A percentile compares a stretch with the other conserved stretches of the same genome.
phyloP scores from a whole-genome alignment of 1,284 basidiomycete genomes.

The Moniliophthora roreri region DNA sequence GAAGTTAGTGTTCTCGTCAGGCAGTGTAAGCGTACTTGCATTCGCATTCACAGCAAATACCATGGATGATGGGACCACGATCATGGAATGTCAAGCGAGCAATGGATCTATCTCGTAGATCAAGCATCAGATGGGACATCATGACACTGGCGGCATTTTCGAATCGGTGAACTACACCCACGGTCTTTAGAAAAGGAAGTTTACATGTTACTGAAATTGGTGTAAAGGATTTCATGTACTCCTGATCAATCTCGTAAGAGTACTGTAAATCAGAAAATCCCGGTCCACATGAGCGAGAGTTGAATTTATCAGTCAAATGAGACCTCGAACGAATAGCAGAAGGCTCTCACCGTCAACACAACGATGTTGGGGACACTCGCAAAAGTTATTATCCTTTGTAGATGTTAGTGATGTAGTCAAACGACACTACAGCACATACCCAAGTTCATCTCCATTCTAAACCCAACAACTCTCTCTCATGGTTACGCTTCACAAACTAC shows the following conservation, averaged over 20 bases:
- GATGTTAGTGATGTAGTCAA: not conserved
- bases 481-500: not conserved
- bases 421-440: not conserved
- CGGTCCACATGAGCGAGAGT: not conserved
- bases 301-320: not conserved
- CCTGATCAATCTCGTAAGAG: not conserved
- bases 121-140: constrained; percentile 8
- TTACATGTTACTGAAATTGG: constrained; percentile 10
- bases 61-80: not conserved
- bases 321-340: not conserved
- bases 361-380: constrained; percentile 5
- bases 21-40: no score
- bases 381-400: constrained; percentile 1
- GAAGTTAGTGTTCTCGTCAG: no score
- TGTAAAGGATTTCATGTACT: constrained; percentile 6
- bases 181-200: not conserved
- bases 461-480: constrained; percentile 9
- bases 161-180: not conserved
- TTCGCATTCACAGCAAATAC: no score
- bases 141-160: constrained; percentile 5
- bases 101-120: constrained; percentile 3
- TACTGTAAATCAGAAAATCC: not conserved
- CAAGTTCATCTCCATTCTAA: not conserved
- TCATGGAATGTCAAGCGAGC: not conserved
- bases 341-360: constrained; percentile 4